Conservation (phyloP, 2,329 filamentous ascomycete species). For the Grosmannia serpens region DNA sequence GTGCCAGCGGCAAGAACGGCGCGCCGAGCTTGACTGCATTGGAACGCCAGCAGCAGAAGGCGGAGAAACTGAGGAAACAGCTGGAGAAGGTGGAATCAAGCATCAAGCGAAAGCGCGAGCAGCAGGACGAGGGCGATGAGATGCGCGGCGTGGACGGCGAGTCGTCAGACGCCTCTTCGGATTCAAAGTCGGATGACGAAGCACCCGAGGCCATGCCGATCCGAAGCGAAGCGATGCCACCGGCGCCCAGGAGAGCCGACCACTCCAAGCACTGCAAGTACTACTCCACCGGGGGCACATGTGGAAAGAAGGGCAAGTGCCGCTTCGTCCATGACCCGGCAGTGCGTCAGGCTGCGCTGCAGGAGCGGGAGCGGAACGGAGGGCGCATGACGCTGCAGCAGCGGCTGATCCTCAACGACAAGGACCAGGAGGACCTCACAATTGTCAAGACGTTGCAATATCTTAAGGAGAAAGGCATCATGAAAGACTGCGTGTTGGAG, state of each 20-base stretch:
- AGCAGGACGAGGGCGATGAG: slow-evolving; percentile 56
- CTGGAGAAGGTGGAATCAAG: slow-evolving; percentile 61
- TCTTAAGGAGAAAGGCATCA: slow-evolving; percentile 47
- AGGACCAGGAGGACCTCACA: slow-evolving; percentile 55
- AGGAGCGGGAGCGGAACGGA: slow-evolving; percentile 52
- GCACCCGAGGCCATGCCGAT: slow-evolving; percentile 44
- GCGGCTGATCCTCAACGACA: slow-evolving; percentile 54
- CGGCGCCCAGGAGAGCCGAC: slow-evolving; percentile 45
- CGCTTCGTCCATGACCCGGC: slow-evolving; percentile 58
- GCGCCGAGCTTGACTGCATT: slow-evolving; percentile 15
- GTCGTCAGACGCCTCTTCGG: slow-evolving; percentile 25
- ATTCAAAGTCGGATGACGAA: slow-evolving; percentile 44
- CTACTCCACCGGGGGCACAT: slow-evolving; percentile 56
- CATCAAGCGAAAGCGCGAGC: slow-evolving; percentile 57
- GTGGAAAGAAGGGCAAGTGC: slow-evolving; percentile 65
- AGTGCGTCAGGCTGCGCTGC: slow-evolving; percentile 50
- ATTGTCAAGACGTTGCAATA: slow-evolving; percentile 56
- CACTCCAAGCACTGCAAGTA: slow-evolving; percentile 59
- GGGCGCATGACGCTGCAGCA: slow-evolving; percentile 56
- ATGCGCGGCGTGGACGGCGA: slow-evolving; percentile 38
- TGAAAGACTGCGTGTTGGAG: slow-evolving; percentile 20
- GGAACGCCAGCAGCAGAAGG: slow-evolving; percentile 41
- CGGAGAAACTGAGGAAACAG: slow-evolving; percentile 51
- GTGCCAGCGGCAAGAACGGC: background rate
- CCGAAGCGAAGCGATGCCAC: slow-evolving; percentile 25